Conservation (phyloP, 1,284 basidiomycete genomes). For the Xerocomus minutiporus region DNA sequence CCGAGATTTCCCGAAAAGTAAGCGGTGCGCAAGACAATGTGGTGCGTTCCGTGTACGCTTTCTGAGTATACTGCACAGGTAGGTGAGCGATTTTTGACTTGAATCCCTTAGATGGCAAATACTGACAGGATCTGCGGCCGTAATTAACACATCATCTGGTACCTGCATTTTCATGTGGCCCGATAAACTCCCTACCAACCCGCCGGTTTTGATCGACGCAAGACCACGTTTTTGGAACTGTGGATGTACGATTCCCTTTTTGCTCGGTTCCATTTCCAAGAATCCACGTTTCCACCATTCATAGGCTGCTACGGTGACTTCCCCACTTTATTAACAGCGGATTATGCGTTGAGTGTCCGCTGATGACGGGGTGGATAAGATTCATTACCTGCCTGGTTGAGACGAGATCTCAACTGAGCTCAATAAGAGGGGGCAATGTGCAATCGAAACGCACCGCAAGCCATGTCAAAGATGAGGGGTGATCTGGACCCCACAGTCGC, state of each 20-base stretch:
- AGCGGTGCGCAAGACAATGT: conserved; percentile 44
- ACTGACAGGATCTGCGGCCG: conserved; percentile 26
- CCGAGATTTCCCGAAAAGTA: conserved; percentile 51
- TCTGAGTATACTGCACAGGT: conserved; percentile 43
- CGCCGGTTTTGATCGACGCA: not conserved
- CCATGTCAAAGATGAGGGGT: conserved; percentile 31
- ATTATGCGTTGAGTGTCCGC: conserved; percentile 4
- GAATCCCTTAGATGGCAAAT: not conserved
- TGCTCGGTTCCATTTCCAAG: conserved; percentile 8
- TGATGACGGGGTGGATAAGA: not conserved
- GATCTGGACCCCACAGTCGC: conserved; percentile 9
- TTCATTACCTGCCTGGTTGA: conserved; percentile 23
- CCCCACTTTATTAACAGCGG: conserved; percentile 19
- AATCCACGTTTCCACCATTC: conserved; percentile 29
- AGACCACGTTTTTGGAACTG: not conserved
- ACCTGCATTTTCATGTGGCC: not conserved
- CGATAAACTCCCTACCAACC: not conserved
- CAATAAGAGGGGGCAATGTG: not conserved
- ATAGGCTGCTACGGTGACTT: conserved; percentile 23
- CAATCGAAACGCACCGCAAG: conserved; percentile 22
- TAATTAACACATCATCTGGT: conserved; percentile 19
- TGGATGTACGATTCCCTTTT: conserved; percentile 1
- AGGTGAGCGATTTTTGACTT: not conserved
- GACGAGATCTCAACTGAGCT: not conserved
- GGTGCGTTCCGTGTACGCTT: conserved; percentile 49